These are phyloP conservation scores for Hemisphaericaspora subhashii DNA, from an alignment of 1,139 yeast species.

Conservation along the genomic window DNA sequence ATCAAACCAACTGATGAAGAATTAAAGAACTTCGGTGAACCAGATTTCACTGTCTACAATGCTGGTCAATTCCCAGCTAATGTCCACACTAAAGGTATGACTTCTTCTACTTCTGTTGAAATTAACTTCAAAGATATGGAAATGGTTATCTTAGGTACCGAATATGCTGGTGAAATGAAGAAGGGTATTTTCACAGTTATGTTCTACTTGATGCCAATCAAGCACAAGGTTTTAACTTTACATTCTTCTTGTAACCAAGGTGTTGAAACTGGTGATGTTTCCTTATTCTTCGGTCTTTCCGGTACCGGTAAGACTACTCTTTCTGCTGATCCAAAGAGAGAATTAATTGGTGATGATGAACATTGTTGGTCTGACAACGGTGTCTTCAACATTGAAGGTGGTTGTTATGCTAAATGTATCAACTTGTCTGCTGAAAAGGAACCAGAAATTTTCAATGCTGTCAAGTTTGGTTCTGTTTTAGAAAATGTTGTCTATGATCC, in stretches of 20 bases:
- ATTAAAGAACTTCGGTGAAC: constrained; percentile 88
- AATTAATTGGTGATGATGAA: constrained; percentile 97
- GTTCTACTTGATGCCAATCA: constrained; percentile 98
- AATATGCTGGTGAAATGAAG: constrained; percentile 99
- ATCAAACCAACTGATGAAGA: constrained; percentile 94
- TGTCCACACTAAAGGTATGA: constrained; percentile 95
- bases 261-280: constrained; percentile 69
- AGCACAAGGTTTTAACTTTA: constrained; percentile 85
- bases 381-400: constrained; percentile 99
- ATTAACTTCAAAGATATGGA: constrained; percentile 97
- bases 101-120: constrained; percentile 93
- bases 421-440: constrained; percentile 90
- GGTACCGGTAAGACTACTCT: constrained; percentile 99
- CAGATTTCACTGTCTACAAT: constrained; percentile 97
- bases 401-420: constrained; percentile 97
- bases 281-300: constrained; percentile 93
- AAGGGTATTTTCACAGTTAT: constrained; percentile 98
- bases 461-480: constrained; percentile 89
- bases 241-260: constrained; percentile 98
- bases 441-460: constrained; percentile 96
- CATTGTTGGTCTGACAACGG: constrained; percentile 99
- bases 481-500: constrained; percentile 93
- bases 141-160: constrained; percentile 98
- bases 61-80: constrained; percentile 99
- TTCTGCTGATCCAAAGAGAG: constrained; percentile 94